Base-by-base conservation (phyloP, 306 rosid species). In the Trifolium dubium region DNA sequence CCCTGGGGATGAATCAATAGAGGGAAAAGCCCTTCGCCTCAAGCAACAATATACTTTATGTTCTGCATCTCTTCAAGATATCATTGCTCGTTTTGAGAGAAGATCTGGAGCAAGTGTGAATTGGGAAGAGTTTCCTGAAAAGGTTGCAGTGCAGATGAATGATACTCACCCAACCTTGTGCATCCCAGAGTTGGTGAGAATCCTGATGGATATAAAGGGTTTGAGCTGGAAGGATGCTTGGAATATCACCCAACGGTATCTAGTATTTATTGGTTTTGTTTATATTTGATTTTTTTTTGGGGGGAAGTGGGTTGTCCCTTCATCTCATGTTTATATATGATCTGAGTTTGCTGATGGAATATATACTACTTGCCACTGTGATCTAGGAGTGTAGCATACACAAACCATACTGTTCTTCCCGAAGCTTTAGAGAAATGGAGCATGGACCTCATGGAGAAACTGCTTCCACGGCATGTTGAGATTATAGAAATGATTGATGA, bases 371-470 rank as follows among this genome's bases (percentile, higher is more conserved):
- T 84, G 72, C 79, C 74, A 30, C 40, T 31, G 67, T 67, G 80
- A 75, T 76, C 77, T 50, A 94, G 99, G 83, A 86, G 96, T 81
- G 97, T 94, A 49, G 99, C 99, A 72, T 94, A 94, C 84, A 92
- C 99, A 71, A 94, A 94, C 80, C 99, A 94, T 62, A 94, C 99
- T 35, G 97, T 94, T 83, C 93, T 94, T 67, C 99, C 99, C 0
- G 99, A 94, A 87, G 99, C 99, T 79, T 83, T 94, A 84, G 99
- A 94, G 87, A 94, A 94, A 79, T 94, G 97, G 99, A 94, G 93
- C 83, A 76, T 90, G 29, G 96, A 88, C 60, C 97, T 94, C 58
- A 86, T 94, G 96, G 85, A 89, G 87, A 83, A 83, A 79, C 77
- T 94, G 62, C 99, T 94, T 80, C 99, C 99, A 69, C 95, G 96